Conservation (phyloP, 345 rosid genomes). For the Lumnitzera racemosa region DNA sequence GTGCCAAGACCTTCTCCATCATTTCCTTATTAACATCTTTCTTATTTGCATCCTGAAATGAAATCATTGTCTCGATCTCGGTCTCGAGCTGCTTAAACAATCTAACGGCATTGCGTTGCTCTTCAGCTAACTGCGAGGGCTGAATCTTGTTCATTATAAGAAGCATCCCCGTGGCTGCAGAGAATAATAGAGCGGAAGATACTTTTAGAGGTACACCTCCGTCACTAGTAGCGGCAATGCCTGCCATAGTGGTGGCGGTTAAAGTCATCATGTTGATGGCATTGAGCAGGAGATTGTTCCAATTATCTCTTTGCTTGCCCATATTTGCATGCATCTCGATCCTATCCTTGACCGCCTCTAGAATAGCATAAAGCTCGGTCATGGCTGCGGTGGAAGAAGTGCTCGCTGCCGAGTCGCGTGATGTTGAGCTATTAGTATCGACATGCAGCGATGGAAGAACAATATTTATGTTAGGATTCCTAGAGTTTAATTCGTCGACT, state of each 20-base stretch:
- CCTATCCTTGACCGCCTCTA: neutral
- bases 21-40: constrained; percentile 11
- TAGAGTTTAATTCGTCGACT: no score
- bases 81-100: constrained; percentile 4
- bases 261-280: constrained; percentile 6
- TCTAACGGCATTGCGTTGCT: constrained; percentile 14
- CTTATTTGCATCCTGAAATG: neutral
- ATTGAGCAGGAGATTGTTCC: neutral
- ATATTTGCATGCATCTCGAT: neutral
- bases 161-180: constrained; percentile 12
- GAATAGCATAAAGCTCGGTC: neutral
- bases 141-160: constrained; percentile 19
- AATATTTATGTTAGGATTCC: no score
- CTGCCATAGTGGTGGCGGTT: neutral
- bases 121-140: constrained; percentile 20
- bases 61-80: constrained; percentile 3
- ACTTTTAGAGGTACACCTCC: no score
- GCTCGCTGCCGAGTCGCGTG: no score
- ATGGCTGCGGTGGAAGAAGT: no score
- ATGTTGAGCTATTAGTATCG: no score
- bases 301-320: neutral
- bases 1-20: constrained; percentile 27
- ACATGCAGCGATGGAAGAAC: no score
- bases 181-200: constrained; percentile 5
- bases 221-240: neutral